Evolutionary conservation across 2,329 filamentous ascomycete species (phyloP).

Genomic region (Dactylellina parvicollis): DNA sequence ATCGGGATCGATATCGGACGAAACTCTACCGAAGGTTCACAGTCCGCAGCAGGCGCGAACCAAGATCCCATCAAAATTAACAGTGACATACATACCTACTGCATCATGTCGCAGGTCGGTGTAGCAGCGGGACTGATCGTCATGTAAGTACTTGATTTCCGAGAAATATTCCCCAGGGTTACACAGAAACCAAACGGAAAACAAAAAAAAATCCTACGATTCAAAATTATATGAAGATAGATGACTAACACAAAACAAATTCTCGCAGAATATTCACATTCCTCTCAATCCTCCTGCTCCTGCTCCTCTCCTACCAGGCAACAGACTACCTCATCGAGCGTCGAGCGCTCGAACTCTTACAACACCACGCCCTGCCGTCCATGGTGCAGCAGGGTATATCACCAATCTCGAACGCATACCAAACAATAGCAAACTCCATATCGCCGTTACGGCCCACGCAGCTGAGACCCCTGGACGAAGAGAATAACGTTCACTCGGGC

Average conservation of each 20-base stretch:
- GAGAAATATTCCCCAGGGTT: background rate
- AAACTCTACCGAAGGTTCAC: slow-evolving; percentile 20
- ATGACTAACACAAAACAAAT: background rate
- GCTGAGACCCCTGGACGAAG: slow-evolving; percentile 25
- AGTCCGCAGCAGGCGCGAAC: background rate
- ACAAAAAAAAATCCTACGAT: background rate
- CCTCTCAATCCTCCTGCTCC: slow-evolving; percentile 42
- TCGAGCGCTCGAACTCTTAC: slow-evolving; percentile 46
- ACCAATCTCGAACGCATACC: slow-evolving; percentile 47
- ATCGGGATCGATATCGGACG: slow-evolving; percentile 51
- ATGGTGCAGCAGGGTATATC: slow-evolving; percentile 50
- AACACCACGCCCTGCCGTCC: slow-evolving; percentile 50
- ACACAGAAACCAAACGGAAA: background rate
- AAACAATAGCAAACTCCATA: slow-evolving; percentile 43
- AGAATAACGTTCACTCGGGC: slow-evolving; percentile 33
- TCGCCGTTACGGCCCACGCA: slow-evolving; percentile 12
- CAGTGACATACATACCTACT: slow-evolving; percentile 50
- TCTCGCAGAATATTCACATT: slow-evolving; percentile 51
- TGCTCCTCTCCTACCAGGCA: slow-evolving; percentile 52
- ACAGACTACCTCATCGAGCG: slow-evolving; percentile 53
- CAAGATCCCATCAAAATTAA: slow-evolving; percentile 29
- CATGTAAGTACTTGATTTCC: slow-evolving; percentile 30
- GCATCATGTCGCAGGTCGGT: slow-evolving; percentile 54
- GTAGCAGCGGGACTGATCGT: slow-evolving; percentile 52
- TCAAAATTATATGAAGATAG: background rate